phyloP scores from a whole-genome alignment of 495 filamentous ascomycete genomes.

The Daldinia loculata region DNA sequence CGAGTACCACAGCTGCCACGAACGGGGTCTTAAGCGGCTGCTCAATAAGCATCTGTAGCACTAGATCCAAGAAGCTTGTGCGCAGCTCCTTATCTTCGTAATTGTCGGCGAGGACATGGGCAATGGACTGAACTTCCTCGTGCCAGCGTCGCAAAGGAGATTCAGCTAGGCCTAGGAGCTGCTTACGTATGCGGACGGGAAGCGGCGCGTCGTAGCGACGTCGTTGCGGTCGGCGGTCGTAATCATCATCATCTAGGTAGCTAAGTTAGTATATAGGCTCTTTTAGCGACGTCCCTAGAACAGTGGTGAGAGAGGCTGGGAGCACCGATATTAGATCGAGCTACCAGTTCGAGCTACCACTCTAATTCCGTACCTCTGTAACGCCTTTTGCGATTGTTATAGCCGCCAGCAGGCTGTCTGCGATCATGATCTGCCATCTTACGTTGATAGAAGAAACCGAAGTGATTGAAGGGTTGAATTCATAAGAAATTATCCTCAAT shows the following conservation, averaged over 20 bases:
- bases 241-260: conserved; percentile 70
- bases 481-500: conserved; percentile 11
- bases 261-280: conserved; percentile 20
- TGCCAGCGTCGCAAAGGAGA: conserved; percentile 81
- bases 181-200: conserved; percentile 77
- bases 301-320: conserved; percentile 5
- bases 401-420: conserved; percentile 62
- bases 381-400: conserved; percentile 71
- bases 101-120: conserved; percentile 77
- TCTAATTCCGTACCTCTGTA: conserved; percentile 58
- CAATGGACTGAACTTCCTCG: conserved; percentile 80
- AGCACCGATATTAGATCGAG: conserved; percentile 15
- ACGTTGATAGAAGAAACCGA: conserved; percentile 2
- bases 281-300: conserved; percentile 4
- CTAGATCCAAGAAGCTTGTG: conserved; percentile 72
- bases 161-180: conserved; percentile 85
- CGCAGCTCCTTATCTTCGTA: conserved; percentile 78
- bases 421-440: conserved; percentile 80
- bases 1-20: conserved; percentile 79
- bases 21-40: conserved; percentile 98
- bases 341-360: conserved; percentile 14
- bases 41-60: conserved; percentile 80
- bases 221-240: conserved; percentile 75
- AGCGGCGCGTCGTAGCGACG: conserved; percentile 83
- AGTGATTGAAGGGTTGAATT: conserved; percentile 14